Evolutionary conservation across 1,284 basidiomycete species (phyloP).

Genomic region (Pseudozyma thailandica): DNA sequence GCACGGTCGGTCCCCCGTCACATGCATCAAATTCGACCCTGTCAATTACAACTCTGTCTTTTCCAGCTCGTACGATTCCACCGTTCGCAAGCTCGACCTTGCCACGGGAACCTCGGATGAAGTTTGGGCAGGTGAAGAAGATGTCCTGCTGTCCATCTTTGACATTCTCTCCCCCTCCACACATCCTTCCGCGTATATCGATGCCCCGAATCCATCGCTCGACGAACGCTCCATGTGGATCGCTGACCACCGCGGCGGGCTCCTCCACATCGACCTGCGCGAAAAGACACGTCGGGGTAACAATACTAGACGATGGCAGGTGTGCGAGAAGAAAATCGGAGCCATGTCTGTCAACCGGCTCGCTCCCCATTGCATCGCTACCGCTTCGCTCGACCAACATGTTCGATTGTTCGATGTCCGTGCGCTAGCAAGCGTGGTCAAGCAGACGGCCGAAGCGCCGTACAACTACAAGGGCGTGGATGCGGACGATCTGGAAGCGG

Average conservation of each 20-base stretch:
- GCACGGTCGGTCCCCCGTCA: conserved; percentile 59
- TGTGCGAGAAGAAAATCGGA: conserved; percentile 67
- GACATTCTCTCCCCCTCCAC: conserved; percentile 58
- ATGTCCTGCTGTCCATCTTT: conserved; percentile 63
- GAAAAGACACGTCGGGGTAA: conserved; percentile 28
- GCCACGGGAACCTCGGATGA: conserved; percentile 41
- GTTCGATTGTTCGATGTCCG: conserved; percentile 64
- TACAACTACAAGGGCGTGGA: conserved; percentile 56
- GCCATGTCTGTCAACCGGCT: conserved; percentile 61
- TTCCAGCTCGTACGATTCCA: conserved; percentile 61
- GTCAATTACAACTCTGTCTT: conserved; percentile 49
- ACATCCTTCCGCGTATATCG: conserved; percentile 47
- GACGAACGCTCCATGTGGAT: conserved; percentile 64
- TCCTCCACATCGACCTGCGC: conserved; percentile 61
- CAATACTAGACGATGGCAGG: conserved; percentile 58
- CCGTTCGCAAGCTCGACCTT: conserved; percentile 57
- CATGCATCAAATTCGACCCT: conserved; percentile 64
- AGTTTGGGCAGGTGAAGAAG: conserved; percentile 55
- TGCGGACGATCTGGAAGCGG: conserved; percentile 31
- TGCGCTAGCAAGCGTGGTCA: conserved; percentile 37
- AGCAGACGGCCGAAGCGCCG: conserved; percentile 41
- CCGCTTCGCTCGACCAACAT: conserved; percentile 63
- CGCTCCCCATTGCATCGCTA: conserved; percentile 58
- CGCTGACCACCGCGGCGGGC: conserved; percentile 64
- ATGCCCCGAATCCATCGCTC: conserved; percentile 43